Base-by-base conservation (phyloP, 2,329 filamentous ascomycete species). In the Penicillium vulpinum region DNA sequence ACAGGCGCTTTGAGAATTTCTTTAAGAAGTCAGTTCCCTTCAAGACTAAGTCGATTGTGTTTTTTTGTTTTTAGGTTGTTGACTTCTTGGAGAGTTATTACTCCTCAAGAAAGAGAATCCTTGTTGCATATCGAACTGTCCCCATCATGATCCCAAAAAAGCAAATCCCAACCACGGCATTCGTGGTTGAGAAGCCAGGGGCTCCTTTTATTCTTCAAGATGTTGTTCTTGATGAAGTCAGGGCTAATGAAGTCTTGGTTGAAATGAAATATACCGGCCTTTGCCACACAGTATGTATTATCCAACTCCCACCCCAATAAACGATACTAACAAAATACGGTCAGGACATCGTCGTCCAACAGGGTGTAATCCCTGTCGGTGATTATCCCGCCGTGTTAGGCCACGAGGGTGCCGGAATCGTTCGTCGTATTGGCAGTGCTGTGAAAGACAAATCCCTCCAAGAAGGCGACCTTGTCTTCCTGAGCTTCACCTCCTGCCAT, bases 211-310 rank as follows among this genome's bases (percentile, higher is more conserved):
- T 61, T 13, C 58, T 70, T n/a, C 56, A 62, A 35, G 66, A 70
- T 58, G 58, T 74, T 40, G 24, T 66, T 45, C 45, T 72, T 21
- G 64, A 70, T 54, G 63, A 66, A 59, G 61, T 68, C 44, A 54
- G 60, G 29, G 49, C 58, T 9, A 61, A 71, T 48, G 72, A 75
- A 57, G 66, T 73, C 1, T 59, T 75, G 2, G 64, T 75, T 15
- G 67, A 73, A 48, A 74, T 75, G 61, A 72, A 70, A 54, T 71
- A 68, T 26, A 71, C 72, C 0, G 72, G 73, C 1, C 51, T 75
- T 18, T 75, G 73, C 46, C 67, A 72, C 36, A 70, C 67, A 22
- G 68, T 70, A 58, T 33, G 63, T 57, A 21, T 5, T 16, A 22
- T n/a, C 16, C 46, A 46, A 18, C 24, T 21, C 3, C 22, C n/a